Conservation (phyloP, 345 rosid genomes). For the Eutrema heterophyllum region DNA sequence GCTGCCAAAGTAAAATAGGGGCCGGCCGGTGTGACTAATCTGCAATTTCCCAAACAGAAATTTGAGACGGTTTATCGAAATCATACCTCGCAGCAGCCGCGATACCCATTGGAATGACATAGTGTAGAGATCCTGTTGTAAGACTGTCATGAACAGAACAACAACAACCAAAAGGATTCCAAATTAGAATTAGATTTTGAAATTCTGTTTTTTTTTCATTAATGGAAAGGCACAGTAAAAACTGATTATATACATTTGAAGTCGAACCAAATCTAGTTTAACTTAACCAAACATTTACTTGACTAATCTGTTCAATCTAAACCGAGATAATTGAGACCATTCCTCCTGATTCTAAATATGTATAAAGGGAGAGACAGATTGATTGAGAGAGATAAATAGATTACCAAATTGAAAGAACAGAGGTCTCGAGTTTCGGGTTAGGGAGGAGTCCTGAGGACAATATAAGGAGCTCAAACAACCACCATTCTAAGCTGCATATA, state of each 20-base stretch:
- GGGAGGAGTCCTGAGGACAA: slow-evolving; percentile 52
- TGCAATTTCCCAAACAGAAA: neutral
- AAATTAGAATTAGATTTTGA: no score
- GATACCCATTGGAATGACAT: slow-evolving; percentile 36
- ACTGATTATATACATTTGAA: neutral
- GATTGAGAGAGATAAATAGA: neutral
- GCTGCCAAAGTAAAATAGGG: slow-evolving; percentile 7
- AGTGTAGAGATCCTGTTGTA: slow-evolving; percentile 30
- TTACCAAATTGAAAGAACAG: slow-evolving; percentile 65
- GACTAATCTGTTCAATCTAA: neutral
- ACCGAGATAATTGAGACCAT: neutral
- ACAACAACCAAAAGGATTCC: neutral
- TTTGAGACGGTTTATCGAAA: neutral
- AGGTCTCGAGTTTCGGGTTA: slow-evolving; percentile 58
- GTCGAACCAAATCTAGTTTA: neutral
- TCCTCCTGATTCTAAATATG: neutral
- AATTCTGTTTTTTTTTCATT: no score
- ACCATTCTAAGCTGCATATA: slow-evolving; percentile 58
- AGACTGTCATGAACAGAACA: slow-evolving; percentile 15
- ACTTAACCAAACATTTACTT: neutral
- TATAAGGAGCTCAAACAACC: slow-evolving; percentile 51
- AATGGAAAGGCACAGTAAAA: no score
- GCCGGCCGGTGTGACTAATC: neutral
- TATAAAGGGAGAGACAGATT: neutral
- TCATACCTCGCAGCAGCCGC: slow-evolving; percentile 34